Conservation (phyloP, 768 basidiomycete species). For the Lentinula sp. region DNA sequence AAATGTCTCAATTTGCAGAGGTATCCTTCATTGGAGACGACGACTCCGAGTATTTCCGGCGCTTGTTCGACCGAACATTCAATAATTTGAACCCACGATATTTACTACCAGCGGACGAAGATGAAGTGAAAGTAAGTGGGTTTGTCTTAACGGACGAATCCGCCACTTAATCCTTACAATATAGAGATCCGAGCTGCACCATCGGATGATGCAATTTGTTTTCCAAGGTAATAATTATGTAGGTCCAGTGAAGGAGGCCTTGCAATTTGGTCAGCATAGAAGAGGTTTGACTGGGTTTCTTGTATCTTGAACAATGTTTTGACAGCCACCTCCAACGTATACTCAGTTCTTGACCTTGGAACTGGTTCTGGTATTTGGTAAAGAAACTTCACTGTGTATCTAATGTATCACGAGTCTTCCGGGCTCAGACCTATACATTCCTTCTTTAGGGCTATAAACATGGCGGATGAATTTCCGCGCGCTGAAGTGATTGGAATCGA, state of each 20-base stretch:
- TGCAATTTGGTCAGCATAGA: constrained; percentile 44
- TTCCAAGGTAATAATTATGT: constrained; percentile 59
- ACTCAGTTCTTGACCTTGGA: constrained; percentile 58
- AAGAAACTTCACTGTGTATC: constrained; percentile 8
- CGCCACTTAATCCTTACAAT: constrained; percentile 6
- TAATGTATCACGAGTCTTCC: not conserved
- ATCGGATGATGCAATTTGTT: constrained; percentile 63
- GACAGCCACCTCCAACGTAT: constrained; percentile 13
- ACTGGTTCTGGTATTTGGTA: constrained; percentile 64
- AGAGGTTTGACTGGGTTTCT: constrained; percentile 24
- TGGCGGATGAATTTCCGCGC: constrained; percentile 66
- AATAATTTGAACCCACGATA: constrained; percentile 51
- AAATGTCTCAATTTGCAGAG: constrained; percentile 17
- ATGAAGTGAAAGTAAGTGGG: constrained; percentile 51
- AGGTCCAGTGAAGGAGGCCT: constrained; percentile 54
- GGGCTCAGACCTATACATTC: constrained; percentile 2
- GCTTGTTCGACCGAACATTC: constrained; percentile 45
- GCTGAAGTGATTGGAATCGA: constrained; percentile 66
- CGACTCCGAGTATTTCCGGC: constrained; percentile 47
- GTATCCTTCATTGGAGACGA: constrained; percentile 27
- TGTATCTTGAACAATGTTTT: constrained; percentile 2
- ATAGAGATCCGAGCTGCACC: constrained; percentile 63
- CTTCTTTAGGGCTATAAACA: constrained; percentile 54
- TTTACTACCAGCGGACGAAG: constrained; percentile 59
- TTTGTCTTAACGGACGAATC: not conserved